Percentiles rank a stretch among this genome's conserved stretches.
These are phyloP conservation scores for Periconia sp. DNA, from an alignment of 2,329 filamentous ascomycete genomes.

Conservation along the genomic window DNA sequence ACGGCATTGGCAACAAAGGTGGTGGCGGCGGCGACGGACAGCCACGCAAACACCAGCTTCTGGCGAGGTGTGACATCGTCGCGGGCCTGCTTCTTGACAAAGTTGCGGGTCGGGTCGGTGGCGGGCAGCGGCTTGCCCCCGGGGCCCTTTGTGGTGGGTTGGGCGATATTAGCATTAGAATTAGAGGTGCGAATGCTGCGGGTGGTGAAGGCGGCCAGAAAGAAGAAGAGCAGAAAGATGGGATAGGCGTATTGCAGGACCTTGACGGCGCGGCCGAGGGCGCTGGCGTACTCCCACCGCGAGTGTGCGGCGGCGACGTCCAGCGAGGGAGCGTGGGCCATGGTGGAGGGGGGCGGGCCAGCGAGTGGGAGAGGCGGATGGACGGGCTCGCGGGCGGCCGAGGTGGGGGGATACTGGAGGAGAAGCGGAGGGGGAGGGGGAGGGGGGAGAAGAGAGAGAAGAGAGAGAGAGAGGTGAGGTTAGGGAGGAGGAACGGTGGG, in stretches of 20 bases:
- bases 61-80: slow-evolving; percentile 68
- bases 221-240: slow-evolving; percentile 68
- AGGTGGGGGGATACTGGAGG: slow-evolving; percentile 4
- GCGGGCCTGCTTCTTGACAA: slow-evolving; percentile 53
- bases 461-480: slow-evolving; percentile 15
- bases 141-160: slow-evolving; percentile 69
- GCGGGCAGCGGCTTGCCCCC: slow-evolving; percentile 87
- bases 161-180: slow-evolving; percentile 51
- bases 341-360: slow-evolving; percentile 5
- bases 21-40: slow-evolving; percentile 72
- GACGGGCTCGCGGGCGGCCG: slow-evolving; percentile 14
- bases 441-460: slow-evolving; percentile 15
- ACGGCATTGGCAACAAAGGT: slow-evolving; percentile 78
- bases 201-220: slow-evolving; percentile 66
- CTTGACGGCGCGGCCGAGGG: slow-evolving; percentile 22
- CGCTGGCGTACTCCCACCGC: slow-evolving; percentile 25
- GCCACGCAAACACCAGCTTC: slow-evolving; percentile 76
- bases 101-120: slow-evolving; percentile 53
- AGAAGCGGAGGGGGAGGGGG: slow-evolving; percentile 8
- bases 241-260: slow-evolving; percentile 66
- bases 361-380: not conserved
- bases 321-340: slow-evolving; percentile 1
- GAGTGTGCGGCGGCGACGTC: slow-evolving; percentile 18
- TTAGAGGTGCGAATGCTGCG: slow-evolving; percentile 64
- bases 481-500: slow-evolving; percentile 8